Evolutionary conservation across 768 basidiomycete species (phyloP), one percentile per base, ranked within the genome.

Genomic region (Suillus plorans): DNA sequence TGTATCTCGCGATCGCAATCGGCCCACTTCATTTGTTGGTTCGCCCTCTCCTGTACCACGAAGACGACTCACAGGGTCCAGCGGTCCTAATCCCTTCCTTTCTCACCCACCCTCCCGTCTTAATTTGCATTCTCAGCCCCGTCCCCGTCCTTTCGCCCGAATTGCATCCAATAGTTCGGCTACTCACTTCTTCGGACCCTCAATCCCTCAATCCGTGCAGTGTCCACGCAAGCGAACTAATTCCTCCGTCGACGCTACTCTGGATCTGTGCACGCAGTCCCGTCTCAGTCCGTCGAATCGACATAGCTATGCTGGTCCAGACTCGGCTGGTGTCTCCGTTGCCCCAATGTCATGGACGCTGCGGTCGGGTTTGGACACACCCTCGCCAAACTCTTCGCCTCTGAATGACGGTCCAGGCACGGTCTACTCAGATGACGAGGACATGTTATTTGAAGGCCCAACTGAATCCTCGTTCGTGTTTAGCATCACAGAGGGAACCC

Each of bases 281-380:
- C 72, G 79, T 65, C 74, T 80, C 4, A 77, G 76, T 61, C 62
- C 74, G 28, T 65, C 74, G 41, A 86, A 84, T 68, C 82, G 89
- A 63, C 89, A 91, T 67, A 90, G 88, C 67, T 90, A 89, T 73
- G 84, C 85, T 18, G 88, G 88, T 6, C 74, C 81, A 16, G 79
- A 77, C 13, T 75, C 71, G 65, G 75, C 78, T 68, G 74, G 63
- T 62, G 73, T 63, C 3, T 69, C 72, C 10, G 16, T 8, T 41
- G 25, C 61, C 22, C 66, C 69, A 20, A 57, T 77, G 25, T 72
- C 77, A 4, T 78, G 77, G 66, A 63, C 37, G 73, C 81, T 60
- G 82, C 85, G 71, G 67, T 77, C 62, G 70, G 79, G 63, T 69
- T 73, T 74, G 34, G 65, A 70, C 2, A 72, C 79, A 5, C 75